A percentile compares a stretch with the other conserved stretches of the same genome.
Evolutionary conservation across 495 filamentous ascomycete species (phyloP).

Genomic region (Massariosphaeria phaeospora): DNA sequence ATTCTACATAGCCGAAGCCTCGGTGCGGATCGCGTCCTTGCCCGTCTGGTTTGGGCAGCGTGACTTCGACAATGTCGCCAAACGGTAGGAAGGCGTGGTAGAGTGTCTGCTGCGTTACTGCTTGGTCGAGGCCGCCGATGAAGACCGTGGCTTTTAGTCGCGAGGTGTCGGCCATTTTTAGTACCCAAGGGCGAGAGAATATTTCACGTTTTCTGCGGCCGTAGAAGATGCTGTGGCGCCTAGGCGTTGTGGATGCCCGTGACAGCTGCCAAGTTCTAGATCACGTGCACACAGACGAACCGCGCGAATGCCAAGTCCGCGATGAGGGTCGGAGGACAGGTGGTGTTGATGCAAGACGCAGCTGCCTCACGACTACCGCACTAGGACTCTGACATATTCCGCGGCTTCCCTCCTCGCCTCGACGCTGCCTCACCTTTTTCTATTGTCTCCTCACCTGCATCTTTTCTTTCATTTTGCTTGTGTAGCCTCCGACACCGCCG

Average conservation of each 20-base stretch:
- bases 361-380: not conserved
- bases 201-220: no score
- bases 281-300: no score
- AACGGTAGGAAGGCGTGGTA: slow-evolving; percentile 94
- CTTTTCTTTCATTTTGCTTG: slow-evolving; percentile 23
- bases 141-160: slow-evolving; percentile 87
- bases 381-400: no score
- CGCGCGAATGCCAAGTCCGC: slow-evolving; percentile 6
- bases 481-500: slow-evolving; percentile 21
- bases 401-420: no score
- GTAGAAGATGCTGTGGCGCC: no score
- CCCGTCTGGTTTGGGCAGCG: slow-evolving; percentile 77
- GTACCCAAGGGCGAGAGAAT: no score
- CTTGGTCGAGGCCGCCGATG: slow-evolving; percentile 79
- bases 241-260: no score
- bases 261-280: no score
- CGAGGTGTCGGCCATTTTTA: slow-evolving; percentile 68
- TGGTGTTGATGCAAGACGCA: slow-evolving; percentile 13
- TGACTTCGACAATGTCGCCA: slow-evolving; percentile 85
- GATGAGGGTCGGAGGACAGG: slow-evolving; percentile 22
- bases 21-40: slow-evolving; percentile 69
- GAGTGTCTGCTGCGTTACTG: slow-evolving; percentile 66
- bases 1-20: slow-evolving; percentile 97
- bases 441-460: slow-evolving; percentile 28
- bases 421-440: slow-evolving; percentile 24